Evolutionary conservation across 805 yeast genomes (phyloP), one percentile per base, ranked within the genome.

Genomic region (Spencermartinsiella europaea): DNA sequence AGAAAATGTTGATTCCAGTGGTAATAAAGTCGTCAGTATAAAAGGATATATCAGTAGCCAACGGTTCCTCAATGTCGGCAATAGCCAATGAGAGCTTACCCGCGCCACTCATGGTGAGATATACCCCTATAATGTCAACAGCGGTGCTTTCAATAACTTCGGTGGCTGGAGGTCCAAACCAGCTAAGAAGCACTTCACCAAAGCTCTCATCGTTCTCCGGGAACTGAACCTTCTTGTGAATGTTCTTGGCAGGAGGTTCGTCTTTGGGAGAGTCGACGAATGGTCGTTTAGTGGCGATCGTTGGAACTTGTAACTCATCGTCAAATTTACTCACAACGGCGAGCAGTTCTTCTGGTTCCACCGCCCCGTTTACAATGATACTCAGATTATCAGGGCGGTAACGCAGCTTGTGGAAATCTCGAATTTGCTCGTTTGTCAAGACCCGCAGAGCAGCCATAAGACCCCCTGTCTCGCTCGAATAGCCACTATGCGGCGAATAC

Each of bases 391-490:
- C 88, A 0, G 96, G 86, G 40, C 90, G 74, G 66, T 93, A 93
- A 59, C 77, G 68, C 14, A 70, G 64, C 22, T 72, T 67, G 64
- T 93, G 98, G 60, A 87, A 93, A 19, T 79, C 67, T 54, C 83
- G 75, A 54, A 93, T 91, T 38, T 82, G 81, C 1, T 81, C 84
- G 54, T 80, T 83, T 1, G 85, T 76, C 56, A 93, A 71, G 2
- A 72, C 73, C 50, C 97, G 77, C 54, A 93, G 74, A 48, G 88
- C 87, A 22, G 75, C 73, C 65, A 88, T 79, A 40, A 88, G 67
- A 0, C 99, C 99, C 44, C 99, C 99, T 5, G 98, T 91, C 62
- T 93, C 97, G 5, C 93, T 81, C 8, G 89, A 78, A 62, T 91
- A 93, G 2, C 96, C 98, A 19, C 91, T 83, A 0, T 72, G 70